These are phyloP conservation scores for Salvia hispanica DNA, from an alignment of 257 asterid genomes.

Conservation along the genomic window DNA sequence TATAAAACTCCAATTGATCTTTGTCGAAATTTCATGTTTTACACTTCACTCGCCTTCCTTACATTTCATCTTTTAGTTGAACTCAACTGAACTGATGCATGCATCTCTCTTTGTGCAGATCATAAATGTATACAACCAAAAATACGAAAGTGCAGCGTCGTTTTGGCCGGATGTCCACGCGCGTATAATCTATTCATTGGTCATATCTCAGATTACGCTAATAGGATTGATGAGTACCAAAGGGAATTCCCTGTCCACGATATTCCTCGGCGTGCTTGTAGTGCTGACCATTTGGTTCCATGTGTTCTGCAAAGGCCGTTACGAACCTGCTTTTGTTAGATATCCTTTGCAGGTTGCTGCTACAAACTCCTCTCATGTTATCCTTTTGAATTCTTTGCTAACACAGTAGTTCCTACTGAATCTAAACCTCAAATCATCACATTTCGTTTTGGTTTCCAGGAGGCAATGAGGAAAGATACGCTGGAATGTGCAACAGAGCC, in stretches of 20 bases:
- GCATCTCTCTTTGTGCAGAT: conserved; percentile 48
- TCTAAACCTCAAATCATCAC: not conserved
- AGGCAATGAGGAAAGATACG: conserved; percentile 82
- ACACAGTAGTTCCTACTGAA: not conserved
- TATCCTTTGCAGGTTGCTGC: conserved; percentile 66
- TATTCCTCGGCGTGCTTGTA: conserved; percentile 68
- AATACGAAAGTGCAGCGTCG: conserved; percentile 89
- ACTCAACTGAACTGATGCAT: too few species aligned
- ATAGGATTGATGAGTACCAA: conserved; percentile 81
- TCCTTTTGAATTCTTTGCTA: not conserved
- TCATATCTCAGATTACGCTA: conserved; percentile 78
- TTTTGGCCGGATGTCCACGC: conserved; percentile 97
- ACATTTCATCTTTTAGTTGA: too few species aligned
- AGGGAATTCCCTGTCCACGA: conserved; percentile 60
- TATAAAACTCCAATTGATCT: not conserved
- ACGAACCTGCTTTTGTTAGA: conserved; percentile 76
- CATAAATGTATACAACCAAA: conserved; percentile 92
- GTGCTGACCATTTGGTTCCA: conserved; percentile 67
- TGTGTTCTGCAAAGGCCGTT: conserved; percentile 82
- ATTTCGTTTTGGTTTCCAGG: conserved; percentile 41
- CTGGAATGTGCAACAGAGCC: conserved; percentile 71
- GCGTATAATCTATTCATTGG: conserved; percentile 65
- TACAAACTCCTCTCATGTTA: too few species aligned
- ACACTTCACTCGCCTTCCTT: too few species aligned
- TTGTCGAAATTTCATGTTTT: not conserved